Conservation (phyloP, 1,284 basidiomycete genomes). For the Leccinum subrobustum region DNA sequence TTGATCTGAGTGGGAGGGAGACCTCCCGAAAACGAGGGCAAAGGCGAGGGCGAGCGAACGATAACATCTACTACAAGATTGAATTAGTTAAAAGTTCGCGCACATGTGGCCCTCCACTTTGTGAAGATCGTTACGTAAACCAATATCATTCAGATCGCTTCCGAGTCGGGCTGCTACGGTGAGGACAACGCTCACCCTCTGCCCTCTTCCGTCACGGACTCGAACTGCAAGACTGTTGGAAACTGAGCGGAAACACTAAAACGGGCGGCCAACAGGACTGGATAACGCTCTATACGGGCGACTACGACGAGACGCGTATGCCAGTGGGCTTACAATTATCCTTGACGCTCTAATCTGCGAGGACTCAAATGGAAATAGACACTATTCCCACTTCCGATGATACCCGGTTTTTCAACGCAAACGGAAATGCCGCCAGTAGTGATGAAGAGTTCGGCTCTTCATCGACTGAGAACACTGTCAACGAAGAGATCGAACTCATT, state of each 20-base stretch:
- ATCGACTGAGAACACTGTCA: background rate
- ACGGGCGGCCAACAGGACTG: background rate
- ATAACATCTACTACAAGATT: too few species aligned
- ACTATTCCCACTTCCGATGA: constrained; percentile 8
- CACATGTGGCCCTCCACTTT: too few species aligned
- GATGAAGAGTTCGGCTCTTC: background rate
- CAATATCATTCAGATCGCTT: background rate
- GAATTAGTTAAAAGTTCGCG: too few species aligned
- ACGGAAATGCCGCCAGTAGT: background rate
- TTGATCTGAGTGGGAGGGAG: too few species aligned
- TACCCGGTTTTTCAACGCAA: background rate
- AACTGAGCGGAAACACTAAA: background rate
- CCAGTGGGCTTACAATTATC: background rate
- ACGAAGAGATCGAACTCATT: constrained; percentile 52
- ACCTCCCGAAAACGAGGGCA: too few species aligned
- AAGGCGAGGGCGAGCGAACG: too few species aligned
- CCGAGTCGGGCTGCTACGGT: background rate
- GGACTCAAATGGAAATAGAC: background rate
- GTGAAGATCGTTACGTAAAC: background rate
- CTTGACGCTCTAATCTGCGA: background rate
- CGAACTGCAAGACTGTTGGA: background rate
- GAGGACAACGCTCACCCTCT: background rate
- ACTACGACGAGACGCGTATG: background rate
- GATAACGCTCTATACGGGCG: background rate
- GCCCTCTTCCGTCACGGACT: background rate